A percentile compares a stretch with the other conserved stretches of the same genome.
These are phyloP conservation scores for Andrographis paniculata DNA, from an alignment of 305 asterid genomes.

Conservation along the genomic window DNA sequence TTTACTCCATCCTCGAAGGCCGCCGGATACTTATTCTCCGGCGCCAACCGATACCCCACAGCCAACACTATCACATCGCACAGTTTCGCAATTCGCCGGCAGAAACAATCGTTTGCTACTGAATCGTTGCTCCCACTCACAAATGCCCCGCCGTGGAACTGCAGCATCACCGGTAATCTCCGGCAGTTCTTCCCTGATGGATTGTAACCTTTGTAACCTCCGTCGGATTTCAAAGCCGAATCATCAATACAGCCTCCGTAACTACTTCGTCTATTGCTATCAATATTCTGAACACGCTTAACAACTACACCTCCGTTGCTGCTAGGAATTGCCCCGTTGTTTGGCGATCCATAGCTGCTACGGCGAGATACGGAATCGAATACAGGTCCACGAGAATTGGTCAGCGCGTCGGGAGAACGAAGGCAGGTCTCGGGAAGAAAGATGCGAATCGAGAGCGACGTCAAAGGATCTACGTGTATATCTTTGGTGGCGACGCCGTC, in stretches of 20 bases:
- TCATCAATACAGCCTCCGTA: constrained; percentile 39
- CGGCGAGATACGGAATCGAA: constrained; percentile 33
- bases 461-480: constrained; percentile 62
- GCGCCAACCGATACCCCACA: constrained; percentile 88
- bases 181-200: constrained; percentile 47
- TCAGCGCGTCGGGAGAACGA: constrained; percentile 29
- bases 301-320: constrained; percentile 20
- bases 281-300: constrained; percentile 21
- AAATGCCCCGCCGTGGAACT: constrained; percentile 94
- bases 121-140: constrained; percentile 82
- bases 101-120: constrained; percentile 70
- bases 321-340: constrained; percentile 17
- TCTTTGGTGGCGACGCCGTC: constrained; percentile 92
- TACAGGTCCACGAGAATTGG: constrained; percentile 37
- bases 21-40: constrained; percentile 76
- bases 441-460: constrained; percentile 58
- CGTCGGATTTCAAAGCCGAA: constrained; percentile 35
- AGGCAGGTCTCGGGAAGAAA: constrained; percentile 74
- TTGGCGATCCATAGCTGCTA: constrained; percentile 41
- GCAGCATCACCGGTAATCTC: constrained; percentile 64
- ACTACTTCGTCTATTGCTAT: constrained; percentile 43
- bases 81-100: constrained; percentile 65
- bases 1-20: constrained; percentile 87
- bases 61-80: constrained; percentile 87
- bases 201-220: constrained; percentile 61